Conservation (phyloP, 108 stramenopile species). For the Cyclotella cryptica region DNA sequence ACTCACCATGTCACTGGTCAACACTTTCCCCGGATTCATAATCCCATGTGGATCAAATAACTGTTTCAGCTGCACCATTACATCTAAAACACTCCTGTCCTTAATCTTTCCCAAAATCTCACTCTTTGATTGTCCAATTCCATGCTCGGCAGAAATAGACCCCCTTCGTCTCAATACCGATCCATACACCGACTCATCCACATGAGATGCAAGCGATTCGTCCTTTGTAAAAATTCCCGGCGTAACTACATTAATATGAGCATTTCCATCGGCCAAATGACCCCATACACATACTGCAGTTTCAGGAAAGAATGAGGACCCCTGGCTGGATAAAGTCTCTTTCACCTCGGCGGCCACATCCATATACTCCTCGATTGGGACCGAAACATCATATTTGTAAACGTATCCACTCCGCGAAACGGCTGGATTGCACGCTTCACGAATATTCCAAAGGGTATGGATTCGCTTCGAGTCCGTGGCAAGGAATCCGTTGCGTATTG, state of each 20-base stretch:
- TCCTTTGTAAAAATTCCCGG: constrained; percentile 59
- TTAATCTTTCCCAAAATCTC: constrained; percentile 60
- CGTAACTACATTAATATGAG: constrained; percentile 92
- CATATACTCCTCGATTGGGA: constrained; percentile 78
- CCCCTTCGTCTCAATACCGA: constrained; percentile 76
- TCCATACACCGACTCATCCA: constrained; percentile 85
- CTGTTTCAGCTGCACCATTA: constrained; percentile 68
- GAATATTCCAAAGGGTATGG: constrained; percentile 74
- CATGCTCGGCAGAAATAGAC: constrained; percentile 99
- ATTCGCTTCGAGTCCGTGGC: constrained; percentile 84
- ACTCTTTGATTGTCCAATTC: constrained; percentile 94
- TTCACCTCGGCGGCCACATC: constrained; percentile 71
- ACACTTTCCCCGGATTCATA: constrained; percentile 81
- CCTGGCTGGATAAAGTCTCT: constrained; percentile 41
- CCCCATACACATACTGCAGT: constrained; percentile 71
- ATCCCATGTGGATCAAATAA: constrained; percentile 84
- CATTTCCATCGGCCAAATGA: constrained; percentile 94
- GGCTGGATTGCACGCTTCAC: constrained; percentile 77
- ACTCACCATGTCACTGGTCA: not conserved
- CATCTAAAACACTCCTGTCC: constrained; percentile 46
- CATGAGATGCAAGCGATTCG: constrained; percentile 29
- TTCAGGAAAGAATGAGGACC: constrained; percentile 59
- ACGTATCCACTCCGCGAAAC: constrained; percentile 67
- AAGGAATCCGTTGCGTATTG: constrained; percentile 82
- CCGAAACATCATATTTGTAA: constrained; percentile 96